Conservation (phyloP, 306 rosid species). For the Vigna trinervia region DNA sequence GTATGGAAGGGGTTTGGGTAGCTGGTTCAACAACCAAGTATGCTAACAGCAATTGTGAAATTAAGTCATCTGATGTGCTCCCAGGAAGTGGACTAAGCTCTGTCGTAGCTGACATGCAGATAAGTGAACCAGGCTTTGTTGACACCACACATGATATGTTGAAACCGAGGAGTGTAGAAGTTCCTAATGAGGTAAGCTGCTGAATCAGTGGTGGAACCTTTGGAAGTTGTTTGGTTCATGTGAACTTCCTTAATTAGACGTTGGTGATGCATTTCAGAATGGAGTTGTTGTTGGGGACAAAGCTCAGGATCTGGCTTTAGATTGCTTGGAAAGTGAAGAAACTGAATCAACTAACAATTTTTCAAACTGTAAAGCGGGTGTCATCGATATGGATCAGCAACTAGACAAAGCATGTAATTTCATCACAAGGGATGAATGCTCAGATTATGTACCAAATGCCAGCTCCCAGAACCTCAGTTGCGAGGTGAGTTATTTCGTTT, state of each 20-base stretch:
- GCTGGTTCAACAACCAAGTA: conserved; percentile 48
- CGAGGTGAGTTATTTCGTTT: conserved; percentile 83
- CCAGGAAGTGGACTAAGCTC: conserved; percentile 49
- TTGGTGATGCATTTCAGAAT: conserved; percentile 61
- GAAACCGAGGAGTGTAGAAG: conserved; percentile 44
- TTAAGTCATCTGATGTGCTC: conserved; percentile 52
- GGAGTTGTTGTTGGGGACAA: conserved; percentile 49
- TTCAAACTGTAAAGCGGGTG: conserved; percentile 54
- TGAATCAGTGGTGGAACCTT: conserved; percentile 57
- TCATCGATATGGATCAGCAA: conserved; percentile 55
- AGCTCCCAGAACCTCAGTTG: conserved; percentile 68
- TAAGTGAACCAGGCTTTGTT: conserved; percentile 43
- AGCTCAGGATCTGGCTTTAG: conserved; percentile 52
- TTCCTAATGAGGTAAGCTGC: conserved; percentile 61
- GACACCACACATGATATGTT: conserved; percentile 47
- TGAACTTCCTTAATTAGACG: conserved; percentile 58
- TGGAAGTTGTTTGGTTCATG: conserved; percentile 52
- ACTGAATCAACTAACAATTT: conserved; percentile 45
- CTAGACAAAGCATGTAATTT: conserved; percentile 58
- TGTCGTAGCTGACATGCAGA: conserved; percentile 39
- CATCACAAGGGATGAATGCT: conserved; percentile 52
- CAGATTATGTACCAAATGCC: conserved; percentile 60
- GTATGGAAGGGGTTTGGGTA: conserved; percentile 46
- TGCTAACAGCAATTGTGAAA: conserved; percentile 50
- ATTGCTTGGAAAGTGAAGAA: conserved; percentile 51